Base-by-base conservation (phyloP, 2,329 filamentous ascomycete species). In the Eurotiales sp. region DNA sequence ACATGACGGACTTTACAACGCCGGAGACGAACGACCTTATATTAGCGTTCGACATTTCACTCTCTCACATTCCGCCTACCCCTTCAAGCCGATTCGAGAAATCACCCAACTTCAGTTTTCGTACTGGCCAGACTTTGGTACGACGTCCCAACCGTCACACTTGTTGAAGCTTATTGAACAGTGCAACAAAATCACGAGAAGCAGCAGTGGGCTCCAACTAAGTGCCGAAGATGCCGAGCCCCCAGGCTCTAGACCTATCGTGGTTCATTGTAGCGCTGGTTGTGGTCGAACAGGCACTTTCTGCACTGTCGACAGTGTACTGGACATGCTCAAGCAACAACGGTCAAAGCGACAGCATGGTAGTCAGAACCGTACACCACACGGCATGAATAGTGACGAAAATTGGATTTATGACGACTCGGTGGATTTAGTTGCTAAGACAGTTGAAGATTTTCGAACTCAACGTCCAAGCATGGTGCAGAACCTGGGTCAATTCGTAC, bases 401-500 rank as follows among this genome's bases (percentile, higher is more conserved):
- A 46, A 64, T 57, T 95, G 88, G 87, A 66, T 91, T n/a, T 71
- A 77, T 12, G 78, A 86, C 55, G 83, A 88, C 42, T 78, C 82
- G 22, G 65, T 88, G 2, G 93, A 99, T 66, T 70, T 97, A 54
- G 84, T 99, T 43, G 85, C 88, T 56, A 85, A 84, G 65, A 93
- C 91, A 0, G 92, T 99, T 1, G 87, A 93, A 60, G 90, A 96
- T 61, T 96, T 99, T 69, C 79, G 93, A 51, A 77, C 80, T 44
- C 93, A 99, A 72, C 78, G 93, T 58, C 73, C 96, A 17, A 96
- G 90, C 70, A 99, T 97, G 91, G 92, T 99, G 39, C 93, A 97
- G 71, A 96, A 87, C 62, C 73, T 97, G 52, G 79, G 89, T 55
- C 93, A 99, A 68, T 97, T 87, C 72, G 92, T 96, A 45, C 82